Base-by-base conservation (phyloP, 805 yeast genomes). In the Barnettozyma botsteinii region DNA sequence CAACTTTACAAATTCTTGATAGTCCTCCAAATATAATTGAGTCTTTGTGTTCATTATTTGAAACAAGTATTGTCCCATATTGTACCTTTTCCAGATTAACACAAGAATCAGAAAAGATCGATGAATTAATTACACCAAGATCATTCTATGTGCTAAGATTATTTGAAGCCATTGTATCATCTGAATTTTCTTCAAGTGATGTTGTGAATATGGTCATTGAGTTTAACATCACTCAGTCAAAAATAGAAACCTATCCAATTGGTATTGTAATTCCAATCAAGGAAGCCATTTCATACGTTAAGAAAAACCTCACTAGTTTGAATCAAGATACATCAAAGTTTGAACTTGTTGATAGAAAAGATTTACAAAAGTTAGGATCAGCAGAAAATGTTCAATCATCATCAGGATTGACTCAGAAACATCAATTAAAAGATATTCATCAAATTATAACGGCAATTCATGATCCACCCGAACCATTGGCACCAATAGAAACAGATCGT, bases 231-330 rank as follows among this genome's bases (percentile, higher is more conserved):
- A 65, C 69, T 1, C 53, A 64, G 15, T 58, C 62, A 4, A 77
- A 72, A 35, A 57, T 87, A 6, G 85, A 83, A 30, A 73, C 87
- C 0, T 83, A 71, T 49, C 96, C 96, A 0, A 60, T 77, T 3
- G 95, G 95, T 0, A 66, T 88, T 1, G 61, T 72, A 24, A 59
- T 83, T 5, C 86, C 94, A 1, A 59, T 89, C 35, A 75, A 75
- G 46, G 87, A 79, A 43, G 72, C 79, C 1, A 60, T 83, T 14
- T 66, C 70, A 50, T 36, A 71, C 79, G 52, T 85, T 73, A 59
- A 74, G 69, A 39, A 66, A 61, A 20, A 69, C 78, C 1, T 72
- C 72, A 2, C 69, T 68, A 26, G 73, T 64, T 28, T 75, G 71
- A 75, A 69, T 60, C 37, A 54, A 39, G 23, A 62, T 15, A 43